phyloP scores from a whole-genome alignment of 2,329 filamentous ascomycete genomes.

The Arthrobotrys pseudoclavata region DNA sequence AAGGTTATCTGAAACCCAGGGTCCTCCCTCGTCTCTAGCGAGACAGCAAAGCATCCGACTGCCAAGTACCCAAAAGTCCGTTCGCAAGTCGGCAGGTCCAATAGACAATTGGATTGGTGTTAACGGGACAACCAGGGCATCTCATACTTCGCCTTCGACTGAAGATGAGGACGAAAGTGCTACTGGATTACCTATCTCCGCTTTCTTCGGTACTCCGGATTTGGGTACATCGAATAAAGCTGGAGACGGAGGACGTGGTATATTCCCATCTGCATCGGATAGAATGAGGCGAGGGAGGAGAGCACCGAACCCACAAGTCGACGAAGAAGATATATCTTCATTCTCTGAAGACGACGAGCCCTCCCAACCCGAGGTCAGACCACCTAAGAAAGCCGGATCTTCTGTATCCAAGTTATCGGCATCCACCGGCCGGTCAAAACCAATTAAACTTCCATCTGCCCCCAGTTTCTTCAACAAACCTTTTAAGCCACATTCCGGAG shows the following conservation, averaged over 20 bases:
- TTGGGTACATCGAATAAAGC: slow-evolving; percentile 20
- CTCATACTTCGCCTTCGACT: neutral
- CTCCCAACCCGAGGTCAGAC: neutral
- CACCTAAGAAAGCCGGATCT: neutral
- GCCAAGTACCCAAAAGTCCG: neutral
- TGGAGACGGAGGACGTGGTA: slow-evolving; percentile 50
- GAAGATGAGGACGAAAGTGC: slow-evolving; percentile 20
- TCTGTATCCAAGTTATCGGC: neutral
- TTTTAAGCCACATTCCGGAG: slow-evolving; percentile 4
- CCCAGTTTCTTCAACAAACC: slow-evolving; percentile 28
- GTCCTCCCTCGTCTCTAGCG: slow-evolving; percentile 1
- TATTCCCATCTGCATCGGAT: slow-evolving; percentile 46
- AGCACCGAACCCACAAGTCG: slow-evolving; percentile 1
- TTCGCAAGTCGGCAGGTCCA: slow-evolving; percentile 19
- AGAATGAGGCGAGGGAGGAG: slow-evolving; percentile 32
- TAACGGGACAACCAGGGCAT: neutral
- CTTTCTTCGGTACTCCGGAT: slow-evolving; percentile 48
- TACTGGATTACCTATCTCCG: neutral
- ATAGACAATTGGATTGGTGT: slow-evolving; percentile 41
- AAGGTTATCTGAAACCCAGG: neutral
- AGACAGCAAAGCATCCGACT: neutral
- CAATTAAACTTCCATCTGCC: slow-evolving; percentile 8
- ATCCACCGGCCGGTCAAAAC: neutral
- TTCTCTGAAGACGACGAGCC: slow-evolving; percentile 52
- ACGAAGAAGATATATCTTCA: slow-evolving; percentile 31